Percentiles rank a stretch among this genome's conserved stretches.
Evolutionary conservation across 2,329 filamentous ascomycete genomes (phyloP).

Genomic region (Paramyrothecium roridum): DNA sequence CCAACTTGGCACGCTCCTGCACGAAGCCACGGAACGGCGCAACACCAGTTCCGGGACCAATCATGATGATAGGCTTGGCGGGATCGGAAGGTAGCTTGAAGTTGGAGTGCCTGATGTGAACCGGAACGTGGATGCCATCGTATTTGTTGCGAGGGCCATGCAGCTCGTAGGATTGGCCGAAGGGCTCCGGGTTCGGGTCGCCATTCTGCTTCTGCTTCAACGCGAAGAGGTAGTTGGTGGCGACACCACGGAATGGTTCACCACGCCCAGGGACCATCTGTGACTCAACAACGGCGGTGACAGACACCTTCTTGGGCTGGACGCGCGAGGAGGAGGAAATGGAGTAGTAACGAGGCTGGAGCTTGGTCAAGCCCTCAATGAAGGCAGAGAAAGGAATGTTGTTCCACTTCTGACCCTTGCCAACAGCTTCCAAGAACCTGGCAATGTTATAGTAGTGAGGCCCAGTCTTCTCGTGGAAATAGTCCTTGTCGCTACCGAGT

Average conservation of each 20-base stretch:
- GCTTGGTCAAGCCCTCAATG: constrained; percentile 89
- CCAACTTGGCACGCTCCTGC: constrained; percentile 85
- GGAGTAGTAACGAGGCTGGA: constrained; percentile 98
- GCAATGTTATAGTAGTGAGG: constrained; percentile 86
- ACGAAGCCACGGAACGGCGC: constrained; percentile 95
- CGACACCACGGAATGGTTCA: constrained; percentile 85
- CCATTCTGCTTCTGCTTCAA: constrained; percentile 96
- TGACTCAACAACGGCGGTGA: constrained; percentile 92
- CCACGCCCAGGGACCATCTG: constrained; percentile 73
- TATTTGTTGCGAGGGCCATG: constrained; percentile 94
- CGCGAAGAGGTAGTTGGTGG: constrained; percentile 93
- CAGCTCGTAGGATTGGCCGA: constrained; percentile 83
- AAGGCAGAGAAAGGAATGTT: constrained; percentile 90
- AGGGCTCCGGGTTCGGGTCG: constrained; percentile 75
- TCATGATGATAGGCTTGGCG: constrained; percentile 89
- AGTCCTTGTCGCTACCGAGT: constrained; percentile 89
- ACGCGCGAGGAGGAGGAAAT: constrained; percentile 96
- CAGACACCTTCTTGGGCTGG: constrained; percentile 90
- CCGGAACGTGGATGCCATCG: constrained; percentile 88
- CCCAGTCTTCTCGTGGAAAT: constrained; percentile 84
- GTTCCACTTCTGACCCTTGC: constrained; percentile 73
- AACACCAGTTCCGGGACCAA: constrained; percentile 93
- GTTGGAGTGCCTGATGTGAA: constrained; percentile 96
- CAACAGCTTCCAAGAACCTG: constrained; percentile 72
- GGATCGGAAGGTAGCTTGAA: constrained; percentile 98